These are phyloP conservation scores for Baorangia bicolor DNA, from an alignment of 768 basidiomycete genomes.

Conservation along the genomic window DNA sequence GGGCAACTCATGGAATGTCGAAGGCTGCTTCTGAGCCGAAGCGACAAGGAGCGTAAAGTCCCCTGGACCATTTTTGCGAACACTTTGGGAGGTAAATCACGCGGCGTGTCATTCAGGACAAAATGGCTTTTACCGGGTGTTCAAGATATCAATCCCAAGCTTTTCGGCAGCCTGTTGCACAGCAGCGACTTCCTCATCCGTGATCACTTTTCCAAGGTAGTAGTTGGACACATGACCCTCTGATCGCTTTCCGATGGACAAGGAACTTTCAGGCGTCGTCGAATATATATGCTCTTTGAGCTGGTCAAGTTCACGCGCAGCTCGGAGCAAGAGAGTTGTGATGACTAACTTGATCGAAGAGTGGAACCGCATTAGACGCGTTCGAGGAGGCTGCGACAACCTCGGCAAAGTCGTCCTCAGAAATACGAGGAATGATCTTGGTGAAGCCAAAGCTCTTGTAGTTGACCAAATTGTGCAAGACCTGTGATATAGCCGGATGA, in stretches of 20 bases:
- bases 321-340: neutral
- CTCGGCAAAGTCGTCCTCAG: slow-evolving; percentile 57
- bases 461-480: slow-evolving; percentile 52
- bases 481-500: slow-evolving; percentile 19
- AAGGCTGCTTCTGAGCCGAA: slow-evolving; percentile 49
- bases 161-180: slow-evolving; percentile 77
- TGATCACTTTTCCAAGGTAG: slow-evolving; percentile 71
- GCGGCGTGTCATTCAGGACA: neutral
- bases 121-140: slow-evolving; percentile 60
- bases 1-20: slow-evolving; percentile 46
- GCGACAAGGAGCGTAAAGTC: slow-evolving; percentile 76
- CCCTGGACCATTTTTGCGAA: slow-evolving; percentile 62
- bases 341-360: slow-evolving; percentile 61
- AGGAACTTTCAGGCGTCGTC: slow-evolving; percentile 56
- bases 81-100: slow-evolving; percentile 39
- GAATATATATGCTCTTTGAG: slow-evolving; percentile 76
- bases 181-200: slow-evolving; percentile 74
- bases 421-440: slow-evolving; percentile 77
- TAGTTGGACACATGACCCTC: slow-evolving; percentile 83
- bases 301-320: slow-evolving; percentile 35
- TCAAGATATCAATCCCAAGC: slow-evolving; percentile 71
- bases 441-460: slow-evolving; percentile 83
- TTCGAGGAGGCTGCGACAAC: slow-evolving; percentile 64
- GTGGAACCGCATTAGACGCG: slow-evolving; percentile 47
- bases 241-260: slow-evolving; percentile 78